Percentiles rank a stretch among this genome's conserved stretches.
These are phyloP conservation scores for Trematosphaeria pertusa DNA, from an alignment of 2,329 filamentous ascomycete species.

Conservation along the genomic window DNA sequence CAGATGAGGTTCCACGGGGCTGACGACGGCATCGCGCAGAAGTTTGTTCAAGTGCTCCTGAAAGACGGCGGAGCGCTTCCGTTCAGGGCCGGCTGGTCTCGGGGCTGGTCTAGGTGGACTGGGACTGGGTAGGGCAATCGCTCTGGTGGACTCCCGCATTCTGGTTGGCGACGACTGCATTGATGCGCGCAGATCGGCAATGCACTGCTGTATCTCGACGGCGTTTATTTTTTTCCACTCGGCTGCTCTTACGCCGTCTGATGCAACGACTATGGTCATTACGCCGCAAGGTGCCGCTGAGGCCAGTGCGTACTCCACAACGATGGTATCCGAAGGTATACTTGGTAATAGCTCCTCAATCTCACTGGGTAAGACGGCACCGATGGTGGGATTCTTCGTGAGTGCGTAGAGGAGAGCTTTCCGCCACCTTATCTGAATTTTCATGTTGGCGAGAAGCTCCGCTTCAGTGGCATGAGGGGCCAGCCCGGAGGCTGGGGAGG, in stretches of 20 bases:
- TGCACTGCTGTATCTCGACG: constrained; percentile 7
- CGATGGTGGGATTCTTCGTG: constrained; percentile 11
- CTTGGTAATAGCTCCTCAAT: constrained; percentile 9
- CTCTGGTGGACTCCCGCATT: not conserved
- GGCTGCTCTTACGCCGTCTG: constrained; percentile 8
- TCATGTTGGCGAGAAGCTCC: not conserved
- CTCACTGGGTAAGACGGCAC: constrained; percentile 6
- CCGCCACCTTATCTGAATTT: constrained; percentile 8
- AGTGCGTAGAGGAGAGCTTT: constrained; percentile 12
- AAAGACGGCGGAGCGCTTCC: not conserved
- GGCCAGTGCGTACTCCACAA: constrained; percentile 15
- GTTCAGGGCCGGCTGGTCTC: constrained; percentile 1
- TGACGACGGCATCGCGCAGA: constrained; percentile 2
- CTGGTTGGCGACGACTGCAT: constrained; percentile 1
- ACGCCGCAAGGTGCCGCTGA: constrained; percentile 12
- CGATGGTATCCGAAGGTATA: constrained; percentile 12
- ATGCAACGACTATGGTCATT: constrained; percentile 14
- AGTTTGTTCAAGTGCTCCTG: constrained; percentile 1
- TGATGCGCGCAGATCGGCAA: constrained; percentile 4
- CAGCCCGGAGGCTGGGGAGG: not conserved
- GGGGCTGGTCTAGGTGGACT: not conserved
- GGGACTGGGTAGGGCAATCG: not conserved
- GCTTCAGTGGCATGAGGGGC: not conserved
- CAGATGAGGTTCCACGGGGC: constrained; percentile 4
- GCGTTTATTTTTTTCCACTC: constrained; percentile 15